Percentiles rank a stretch among this genome's conserved stretches.
Conservation (phyloP, 768 basidiomycete species). For the Obba rivulosa region DNA sequence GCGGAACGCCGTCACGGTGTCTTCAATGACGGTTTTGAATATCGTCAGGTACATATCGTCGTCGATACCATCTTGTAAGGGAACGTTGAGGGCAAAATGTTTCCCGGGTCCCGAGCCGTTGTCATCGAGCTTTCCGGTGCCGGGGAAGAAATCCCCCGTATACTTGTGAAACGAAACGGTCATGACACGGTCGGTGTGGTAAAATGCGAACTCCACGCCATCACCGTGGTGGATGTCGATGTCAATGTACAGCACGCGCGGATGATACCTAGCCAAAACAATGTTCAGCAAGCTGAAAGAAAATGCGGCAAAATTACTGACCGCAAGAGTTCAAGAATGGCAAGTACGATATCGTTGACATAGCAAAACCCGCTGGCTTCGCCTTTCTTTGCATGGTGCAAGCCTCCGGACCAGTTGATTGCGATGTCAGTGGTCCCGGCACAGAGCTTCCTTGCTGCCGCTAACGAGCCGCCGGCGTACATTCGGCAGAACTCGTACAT, state of each 20-base stretch:
- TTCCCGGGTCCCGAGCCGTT: constrained; percentile 85
- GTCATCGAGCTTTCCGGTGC: constrained; percentile 94
- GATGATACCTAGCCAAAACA: constrained; percentile 60
- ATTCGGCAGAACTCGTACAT: constrained; percentile 93
- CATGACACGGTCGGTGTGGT: constrained; percentile 96
- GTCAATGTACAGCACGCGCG: constrained; percentile 95
- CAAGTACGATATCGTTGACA: constrained; percentile 94
- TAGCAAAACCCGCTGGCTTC: constrained; percentile 99
- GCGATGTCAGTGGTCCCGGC: constrained; percentile 90
- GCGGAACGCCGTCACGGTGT: constrained; percentile 83
- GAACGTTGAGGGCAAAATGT: constrained; percentile 93
- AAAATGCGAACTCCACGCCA: constrained; percentile 97
- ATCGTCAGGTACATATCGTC: constrained; percentile 94
- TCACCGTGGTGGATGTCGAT: constrained; percentile 99
- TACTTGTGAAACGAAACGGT: constrained; percentile 99
- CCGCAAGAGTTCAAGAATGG: constrained; percentile 82
- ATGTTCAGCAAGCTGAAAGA: background rate
- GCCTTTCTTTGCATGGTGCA: constrained; percentile 96
- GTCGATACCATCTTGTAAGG: constrained; percentile 92
- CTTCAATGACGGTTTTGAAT: constrained; percentile 95
- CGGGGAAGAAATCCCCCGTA: constrained; percentile 97
- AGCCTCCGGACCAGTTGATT: constrained; percentile 97
- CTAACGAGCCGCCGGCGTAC: constrained; percentile 90
- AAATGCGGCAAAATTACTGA: constrained; percentile 6
- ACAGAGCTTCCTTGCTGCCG: constrained; percentile 84